Percentiles rank a stretch among this genome's conserved stretches.
Conservation (phyloP, 176 grass and related monocot species). For the Ensete glaucum region DNA sequence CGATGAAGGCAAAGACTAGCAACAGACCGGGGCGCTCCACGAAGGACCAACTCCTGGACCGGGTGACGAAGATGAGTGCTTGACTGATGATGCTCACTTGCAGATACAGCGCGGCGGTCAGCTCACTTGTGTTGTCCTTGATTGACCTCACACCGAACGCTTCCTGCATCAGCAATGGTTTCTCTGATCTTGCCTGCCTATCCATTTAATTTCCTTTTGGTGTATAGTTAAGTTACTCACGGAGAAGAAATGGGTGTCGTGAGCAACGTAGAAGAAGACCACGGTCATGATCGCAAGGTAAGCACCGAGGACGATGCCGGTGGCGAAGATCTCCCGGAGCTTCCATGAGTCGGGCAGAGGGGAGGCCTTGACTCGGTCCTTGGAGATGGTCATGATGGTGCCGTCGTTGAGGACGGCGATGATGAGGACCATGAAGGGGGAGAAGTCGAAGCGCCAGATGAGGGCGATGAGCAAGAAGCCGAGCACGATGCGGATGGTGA, state of each 20-base stretch:
- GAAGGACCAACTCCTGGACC: conserved; percentile 51
- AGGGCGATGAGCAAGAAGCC: conserved; percentile 76
- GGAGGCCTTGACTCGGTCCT: conserved; percentile 78
- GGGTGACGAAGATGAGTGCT: conserved; percentile 38
- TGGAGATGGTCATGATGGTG: conserved; percentile 98
- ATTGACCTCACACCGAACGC: conserved; percentile 48
- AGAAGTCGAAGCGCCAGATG: conserved; percentile 89
- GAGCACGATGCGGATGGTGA: conserved; percentile 88
- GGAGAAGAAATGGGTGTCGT: conserved; percentile 73
- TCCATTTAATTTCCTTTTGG: too few relatives aligned
- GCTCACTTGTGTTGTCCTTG: conserved; percentile 36
- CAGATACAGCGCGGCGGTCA: conserved; percentile 30
- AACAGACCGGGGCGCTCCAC: conserved; percentile 38
- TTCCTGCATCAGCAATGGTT: conserved; percentile 13
- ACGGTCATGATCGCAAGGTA: conserved; percentile 86
- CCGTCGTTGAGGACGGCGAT: conserved; percentile 95
- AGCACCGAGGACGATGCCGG: conserved; percentile 75
- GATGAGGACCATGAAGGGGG: conserved; percentile 93
- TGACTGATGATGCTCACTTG: conserved; percentile 44
- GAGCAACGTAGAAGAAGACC: conserved; percentile 72
- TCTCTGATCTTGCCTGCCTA: too few relatives aligned
- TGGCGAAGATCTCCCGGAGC: conserved; percentile 88
- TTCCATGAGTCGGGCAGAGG: conserved; percentile 74
- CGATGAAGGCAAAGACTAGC: conserved; percentile 50
- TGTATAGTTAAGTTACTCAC: conserved; percentile 29